Evolutionary conservation across 495 filamentous ascomycete genomes (phyloP).

Genomic region (Penicillium chermesinum): DNA sequence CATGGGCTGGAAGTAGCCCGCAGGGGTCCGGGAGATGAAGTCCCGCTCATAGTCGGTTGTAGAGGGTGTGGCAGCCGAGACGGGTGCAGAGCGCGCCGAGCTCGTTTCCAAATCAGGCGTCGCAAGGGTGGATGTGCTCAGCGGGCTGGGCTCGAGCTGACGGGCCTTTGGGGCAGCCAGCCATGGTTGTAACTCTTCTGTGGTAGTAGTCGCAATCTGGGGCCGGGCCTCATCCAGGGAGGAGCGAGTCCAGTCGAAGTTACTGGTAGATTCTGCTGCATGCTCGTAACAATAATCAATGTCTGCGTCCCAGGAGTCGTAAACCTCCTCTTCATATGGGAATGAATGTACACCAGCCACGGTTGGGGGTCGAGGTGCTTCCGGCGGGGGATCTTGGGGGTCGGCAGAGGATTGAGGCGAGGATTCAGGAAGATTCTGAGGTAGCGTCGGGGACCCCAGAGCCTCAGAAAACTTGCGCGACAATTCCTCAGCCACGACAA

Average conservation of each 20-base stretch:
- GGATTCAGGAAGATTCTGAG: constrained; percentile 20
- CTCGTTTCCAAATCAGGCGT: constrained; percentile 39
- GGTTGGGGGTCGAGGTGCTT: constrained; percentile 9
- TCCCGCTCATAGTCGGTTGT: constrained; percentile 28
- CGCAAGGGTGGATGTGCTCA: constrained; percentile 28
- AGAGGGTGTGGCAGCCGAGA: constrained; percentile 32
- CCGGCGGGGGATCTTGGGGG: no score
- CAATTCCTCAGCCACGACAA: constrained; percentile 31
- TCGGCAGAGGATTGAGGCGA: constrained; percentile 7
- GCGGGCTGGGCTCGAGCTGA: constrained; percentile 20
- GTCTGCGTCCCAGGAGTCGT: constrained; percentile 83
- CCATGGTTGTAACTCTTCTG: constrained; percentile 8
- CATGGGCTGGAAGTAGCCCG: constrained; percentile 37
- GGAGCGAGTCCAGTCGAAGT: constrained; percentile 76
- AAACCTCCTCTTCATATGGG: constrained; percentile 29
- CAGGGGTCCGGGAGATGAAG: constrained; percentile 17
- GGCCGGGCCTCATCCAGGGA: constrained; percentile 32
- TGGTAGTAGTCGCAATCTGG: constrained; percentile 15
- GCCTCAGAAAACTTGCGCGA: constrained; percentile 36
- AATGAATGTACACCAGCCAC: constrained; percentile 18
- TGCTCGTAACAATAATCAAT: constrained; percentile 94
- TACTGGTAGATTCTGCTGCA: constrained; percentile 81
- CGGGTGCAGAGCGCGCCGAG: constrained; percentile 33
- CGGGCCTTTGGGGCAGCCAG: constrained; percentile 12
- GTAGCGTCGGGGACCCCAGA: constrained; percentile 37